Evolutionary conservation across 164 flowering plant genomes (phyloP).

Genomic region (Hamamelis virginiana): DNA sequence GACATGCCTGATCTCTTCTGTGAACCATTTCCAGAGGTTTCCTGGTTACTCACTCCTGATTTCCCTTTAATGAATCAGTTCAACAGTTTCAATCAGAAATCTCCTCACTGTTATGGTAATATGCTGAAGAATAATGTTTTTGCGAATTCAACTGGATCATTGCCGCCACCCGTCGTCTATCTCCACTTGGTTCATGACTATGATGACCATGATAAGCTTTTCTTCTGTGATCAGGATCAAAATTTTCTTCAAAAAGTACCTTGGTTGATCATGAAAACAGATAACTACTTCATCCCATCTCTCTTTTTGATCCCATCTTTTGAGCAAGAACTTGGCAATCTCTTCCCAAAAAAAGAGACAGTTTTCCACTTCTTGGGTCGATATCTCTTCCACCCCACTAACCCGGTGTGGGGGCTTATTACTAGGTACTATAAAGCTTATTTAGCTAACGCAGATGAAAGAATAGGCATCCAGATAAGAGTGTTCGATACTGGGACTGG

Average conservation of each 20-base stretch:
- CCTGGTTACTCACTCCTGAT: conserved; percentile 78
- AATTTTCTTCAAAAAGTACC: conserved; percentile 50
- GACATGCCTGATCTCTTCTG: conserved; percentile 80
- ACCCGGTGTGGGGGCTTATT: conserved; percentile 79
- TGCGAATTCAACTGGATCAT: conserved; percentile 17
- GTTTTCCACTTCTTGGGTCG: conserved; percentile 81
- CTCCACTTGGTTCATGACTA: conserved; percentile 77
- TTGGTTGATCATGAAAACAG: conserved; percentile 72
- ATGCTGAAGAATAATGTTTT: conserved; percentile 40
- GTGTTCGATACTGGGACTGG: conserved; percentile 57
- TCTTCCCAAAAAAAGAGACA: conserved; percentile 70
- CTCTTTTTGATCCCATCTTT: conserved; percentile 77
- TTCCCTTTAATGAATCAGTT: conserved; percentile 58
- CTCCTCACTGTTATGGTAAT: conserved; percentile 51
- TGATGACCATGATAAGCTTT: conserved; percentile 71
- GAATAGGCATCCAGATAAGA: conserved; percentile 75
- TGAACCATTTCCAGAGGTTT: conserved; percentile 74
- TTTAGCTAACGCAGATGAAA: conserved; percentile 74
- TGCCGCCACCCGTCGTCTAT: conserved; percentile 41
- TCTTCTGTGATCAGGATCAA: conserved; percentile 84
- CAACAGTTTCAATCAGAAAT: conserved; percentile 42
- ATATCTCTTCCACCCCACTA: conserved; percentile 81
- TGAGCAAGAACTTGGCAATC: conserved; percentile 51
- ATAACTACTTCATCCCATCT: conserved; percentile 76
- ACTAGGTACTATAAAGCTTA: conserved; percentile 74